Conservation (phyloP, 2,329 filamentous ascomycete genomes). For the Cladosporium sp. region DNA sequence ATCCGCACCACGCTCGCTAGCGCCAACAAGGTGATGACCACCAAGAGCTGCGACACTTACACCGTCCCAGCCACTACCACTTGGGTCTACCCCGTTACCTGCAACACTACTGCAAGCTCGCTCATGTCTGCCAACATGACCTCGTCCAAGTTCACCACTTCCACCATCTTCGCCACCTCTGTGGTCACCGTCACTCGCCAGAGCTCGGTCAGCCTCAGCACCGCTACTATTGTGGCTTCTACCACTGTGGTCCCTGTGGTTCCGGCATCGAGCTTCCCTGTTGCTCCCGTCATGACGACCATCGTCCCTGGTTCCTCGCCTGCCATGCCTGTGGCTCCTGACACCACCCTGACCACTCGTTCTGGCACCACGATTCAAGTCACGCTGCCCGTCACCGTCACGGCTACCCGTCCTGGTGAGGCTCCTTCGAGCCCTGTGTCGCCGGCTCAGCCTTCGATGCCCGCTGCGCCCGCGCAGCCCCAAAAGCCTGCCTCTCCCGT, state of each 20-base stretch:
- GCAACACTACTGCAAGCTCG: neutral
- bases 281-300: neutral
- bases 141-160: neutral
- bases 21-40: conserved; percentile 1
- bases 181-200: neutral
- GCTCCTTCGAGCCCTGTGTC: neutral
- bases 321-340: neutral
- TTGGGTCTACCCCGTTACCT: neutral
- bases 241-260: conserved; percentile 1
- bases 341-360: neutral
- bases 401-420: neutral
- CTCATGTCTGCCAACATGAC: neutral
- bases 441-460: neutral
- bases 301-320: neutral
- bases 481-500: neutral
- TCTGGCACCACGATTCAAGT: neutral
- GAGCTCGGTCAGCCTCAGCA: neutral
- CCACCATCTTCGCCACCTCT: conserved; percentile 6
- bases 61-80: conserved; percentile 3
- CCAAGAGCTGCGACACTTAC: conserved; percentile 10
- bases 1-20: neutral
- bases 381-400: neutral
- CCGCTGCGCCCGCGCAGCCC: neutral
- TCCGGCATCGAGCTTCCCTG: neutral
- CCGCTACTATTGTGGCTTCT: conserved; percentile 1